Percentiles rank a stretch among this genome's conserved stretches.
Conservation (phyloP, 257 asterid genomes). For the Gentiana macrophylla region DNA sequence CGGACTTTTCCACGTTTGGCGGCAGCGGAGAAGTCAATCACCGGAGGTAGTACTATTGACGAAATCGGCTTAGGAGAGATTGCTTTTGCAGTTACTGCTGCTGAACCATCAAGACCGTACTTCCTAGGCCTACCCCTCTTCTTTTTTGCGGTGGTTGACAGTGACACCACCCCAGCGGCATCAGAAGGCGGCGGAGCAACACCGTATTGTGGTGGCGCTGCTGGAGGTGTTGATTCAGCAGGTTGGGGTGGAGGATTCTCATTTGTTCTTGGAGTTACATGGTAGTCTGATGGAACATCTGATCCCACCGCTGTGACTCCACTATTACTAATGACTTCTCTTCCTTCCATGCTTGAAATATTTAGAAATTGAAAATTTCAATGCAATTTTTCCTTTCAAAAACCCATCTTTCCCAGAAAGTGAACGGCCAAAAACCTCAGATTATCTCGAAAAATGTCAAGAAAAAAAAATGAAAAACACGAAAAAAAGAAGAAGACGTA, state of each 20-base stretch:
- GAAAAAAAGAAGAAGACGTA: conserved; percentile 5
- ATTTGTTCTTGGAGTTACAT: conserved; percentile 61
- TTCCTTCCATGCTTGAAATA: conserved; percentile 38
- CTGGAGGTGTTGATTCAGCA: conserved; percentile 37
- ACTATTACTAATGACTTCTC: conserved; percentile 42
- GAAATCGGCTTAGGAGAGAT: conserved; percentile 89
- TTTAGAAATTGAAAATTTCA: neutral
- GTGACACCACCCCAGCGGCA: conserved; percentile 14
- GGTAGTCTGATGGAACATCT: conserved; percentile 89
- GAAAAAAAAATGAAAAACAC: neutral
- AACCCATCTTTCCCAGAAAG: conserved; percentile 18
- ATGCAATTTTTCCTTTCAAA: conserved; percentile 21
- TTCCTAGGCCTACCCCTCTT: conserved; percentile 92
- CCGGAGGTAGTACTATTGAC: conserved; percentile 74
- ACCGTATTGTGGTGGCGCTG: conserved; percentile 18
- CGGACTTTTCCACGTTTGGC: conserved; percentile 60
- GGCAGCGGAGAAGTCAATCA: conserved; percentile 64
- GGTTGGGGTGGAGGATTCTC: conserved; percentile 28
- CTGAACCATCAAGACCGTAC: conserved; percentile 77
- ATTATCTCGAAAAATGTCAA: neutral
- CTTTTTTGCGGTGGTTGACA: conserved; percentile 33
- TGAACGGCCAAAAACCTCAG: conserved; percentile 10
- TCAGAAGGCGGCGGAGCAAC: conserved; percentile 24
- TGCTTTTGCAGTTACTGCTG: conserved; percentile 23
- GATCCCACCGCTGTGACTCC: conserved; percentile 90